phyloP scores from a whole-genome alignment of 805 yeast genomes.

The Candida chauliodis region DNA sequence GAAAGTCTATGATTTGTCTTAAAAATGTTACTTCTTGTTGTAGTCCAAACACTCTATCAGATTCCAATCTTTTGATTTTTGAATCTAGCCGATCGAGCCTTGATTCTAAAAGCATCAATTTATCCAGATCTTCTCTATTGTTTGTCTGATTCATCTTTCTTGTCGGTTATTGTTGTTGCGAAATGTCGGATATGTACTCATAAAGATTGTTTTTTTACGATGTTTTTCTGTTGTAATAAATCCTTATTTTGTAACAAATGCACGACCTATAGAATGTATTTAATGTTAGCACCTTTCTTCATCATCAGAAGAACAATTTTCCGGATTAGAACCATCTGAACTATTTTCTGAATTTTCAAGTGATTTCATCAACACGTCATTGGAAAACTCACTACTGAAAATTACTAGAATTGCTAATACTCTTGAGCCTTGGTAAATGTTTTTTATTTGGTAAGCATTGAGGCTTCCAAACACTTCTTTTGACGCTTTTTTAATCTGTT shows the following conservation, averaged over 20 bases:
- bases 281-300: no score
- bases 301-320: no score
- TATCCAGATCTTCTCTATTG: not conserved
- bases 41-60: conserved; percentile 20
- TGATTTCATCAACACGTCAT: no score
- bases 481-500: conserved; percentile 49
- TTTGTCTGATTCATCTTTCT: not conserved
- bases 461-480: conserved; percentile 39
- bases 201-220: not conserved
- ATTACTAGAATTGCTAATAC: not conserved
- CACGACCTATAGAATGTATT: no score
- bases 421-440: not conserved
- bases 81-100: conserved; percentile 11
- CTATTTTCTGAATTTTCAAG: no score
- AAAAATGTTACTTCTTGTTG: conserved; percentile 34
- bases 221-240: conserved; percentile 1
- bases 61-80: conserved; percentile 21
- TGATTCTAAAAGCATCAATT: conserved; percentile 4
- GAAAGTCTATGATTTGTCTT: conserved; percentile 35
- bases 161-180: conserved; percentile 4
- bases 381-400: no score
- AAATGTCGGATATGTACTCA: conserved; percentile 10
- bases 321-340: no score
- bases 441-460: not conserved
- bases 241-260: no score